These are phyloP conservation scores for Limtongia smithiae DNA, from an alignment of 805 yeast species.

Conservation along the genomic window DNA sequence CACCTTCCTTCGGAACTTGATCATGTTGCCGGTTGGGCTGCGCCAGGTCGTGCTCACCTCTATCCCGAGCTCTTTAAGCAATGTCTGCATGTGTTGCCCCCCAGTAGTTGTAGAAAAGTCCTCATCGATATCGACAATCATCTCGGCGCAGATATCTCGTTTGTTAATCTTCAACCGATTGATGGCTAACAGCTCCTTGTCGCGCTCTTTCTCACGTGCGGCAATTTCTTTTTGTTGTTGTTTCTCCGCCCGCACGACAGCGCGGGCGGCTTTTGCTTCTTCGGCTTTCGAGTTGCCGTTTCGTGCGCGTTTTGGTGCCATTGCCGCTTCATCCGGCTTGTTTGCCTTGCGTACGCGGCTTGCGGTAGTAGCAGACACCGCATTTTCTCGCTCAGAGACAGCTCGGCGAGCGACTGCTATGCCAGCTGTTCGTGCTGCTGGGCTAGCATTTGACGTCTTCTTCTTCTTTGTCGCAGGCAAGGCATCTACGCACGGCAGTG, in stretches of 20 bases:
- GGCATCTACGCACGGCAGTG: no score
- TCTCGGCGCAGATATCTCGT: conserved; percentile 19
- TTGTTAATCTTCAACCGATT: conserved; percentile 17
- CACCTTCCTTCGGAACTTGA: conserved; percentile 27
- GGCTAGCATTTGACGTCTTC: no score
- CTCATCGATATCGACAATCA: conserved; percentile 27
- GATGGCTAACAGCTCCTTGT: conserved; percentile 19
- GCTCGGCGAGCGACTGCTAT: no score
- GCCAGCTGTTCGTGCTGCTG: no score
- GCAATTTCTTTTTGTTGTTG: conserved; percentile 12
- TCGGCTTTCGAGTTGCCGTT: no score
- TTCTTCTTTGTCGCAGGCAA: no score
- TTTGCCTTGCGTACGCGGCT: no score
- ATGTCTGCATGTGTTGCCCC: conserved; percentile 12
- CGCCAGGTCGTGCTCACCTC: conserved; percentile 11
- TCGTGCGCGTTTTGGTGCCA: no score
- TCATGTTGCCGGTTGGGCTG: conserved; percentile 17
- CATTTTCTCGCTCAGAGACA: no score
- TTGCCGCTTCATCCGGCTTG: no score
- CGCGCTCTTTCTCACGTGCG: conserved; percentile 11
- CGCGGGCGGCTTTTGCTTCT: conserved; percentile 4
- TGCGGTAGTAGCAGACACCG: no score
- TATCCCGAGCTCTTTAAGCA: conserved; percentile 5
- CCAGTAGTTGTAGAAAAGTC: conserved; percentile 5
- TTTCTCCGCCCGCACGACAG: conserved; percentile 4